Evolutionary conservation across 169 alveolate species (phyloP), one percentile per base, ranked within the genome.

Genomic region (Theileria orientalis): DNA sequence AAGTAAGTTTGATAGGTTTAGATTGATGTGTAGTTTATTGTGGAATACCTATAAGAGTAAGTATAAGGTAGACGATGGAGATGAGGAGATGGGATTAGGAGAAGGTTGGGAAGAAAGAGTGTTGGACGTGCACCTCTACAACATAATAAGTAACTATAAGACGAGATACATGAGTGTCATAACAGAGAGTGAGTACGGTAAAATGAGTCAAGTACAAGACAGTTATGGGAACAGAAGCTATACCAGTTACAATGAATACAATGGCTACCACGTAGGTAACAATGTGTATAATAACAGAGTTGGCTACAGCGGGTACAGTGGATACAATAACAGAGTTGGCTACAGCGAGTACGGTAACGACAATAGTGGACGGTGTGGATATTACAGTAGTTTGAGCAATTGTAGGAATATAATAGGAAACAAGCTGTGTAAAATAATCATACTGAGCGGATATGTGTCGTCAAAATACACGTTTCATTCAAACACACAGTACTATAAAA

Each of bases 361-460:
- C n/a, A n/a, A n/a, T n/a, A n/a, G n/a, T n/a, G n/a, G n/a, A n/a
- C n/a, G n/a, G n/a, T n/a, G n/a, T n/a, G n/a, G n/a, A n/a, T n/a
- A n/a, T n/a, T n/a, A n/a, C n/a, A n/a, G n/a, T n/a, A n/a, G n/a
- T n/a, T n/a, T n/a, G n/a, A n/a, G n/a, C n/a, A n/a, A n/a, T n/a
- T n/a, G n/a, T n/a, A n/a, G n/a, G n/a, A n/a, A n/a, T n/a, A n/a
- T n/a, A n/a, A n/a, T n/a, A n/a, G n/a, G n/a, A n/a, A n/a, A n/a
- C n/a, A n/a, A n/a, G 29, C 25, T 49, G 60, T 49, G 60, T 49
- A 49, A 49, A 33, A 49, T 49, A 49, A 49, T 49, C 19, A 21
- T 49, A 49, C 19, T 49, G 1, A 21, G 35, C 19, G 25, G 60
- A 21, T 49, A 49, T 49, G 27, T 49, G 7, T 49, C 60, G 27